These are phyloP conservation scores for Mayamaea pseudoterrestris DNA, from an alignment of 108 stramenopile species.

Conservation along the genomic window DNA sequence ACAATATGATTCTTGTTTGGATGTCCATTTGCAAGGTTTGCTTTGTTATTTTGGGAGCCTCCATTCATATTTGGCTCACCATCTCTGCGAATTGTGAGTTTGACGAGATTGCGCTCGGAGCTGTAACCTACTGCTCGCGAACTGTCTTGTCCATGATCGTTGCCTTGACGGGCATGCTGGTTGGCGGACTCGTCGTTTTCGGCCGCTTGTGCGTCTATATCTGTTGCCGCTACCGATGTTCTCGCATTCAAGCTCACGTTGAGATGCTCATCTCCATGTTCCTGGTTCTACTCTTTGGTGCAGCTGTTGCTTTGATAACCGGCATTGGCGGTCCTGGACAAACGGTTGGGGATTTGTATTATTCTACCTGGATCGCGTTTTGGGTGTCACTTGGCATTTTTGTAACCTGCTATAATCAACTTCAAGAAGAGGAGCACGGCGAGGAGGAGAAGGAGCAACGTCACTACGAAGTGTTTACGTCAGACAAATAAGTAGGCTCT, in stretches of 20 bases:
- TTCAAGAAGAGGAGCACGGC: conserved; percentile 5
- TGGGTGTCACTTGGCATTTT: conserved; percentile 20
- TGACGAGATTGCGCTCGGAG: conserved; percentile 10
- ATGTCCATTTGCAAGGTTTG: conserved; percentile 28
- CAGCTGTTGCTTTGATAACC: conserved; percentile 28
- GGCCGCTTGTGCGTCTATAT: conserved; percentile 5
- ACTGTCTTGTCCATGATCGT: conserved; percentile 25
- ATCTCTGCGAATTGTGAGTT: conserved; percentile 18
- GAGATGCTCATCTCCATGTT: conserved; percentile 20
- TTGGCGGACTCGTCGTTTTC: conserved; percentile 9
- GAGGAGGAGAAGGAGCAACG: background rate
- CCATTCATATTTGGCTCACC: conserved; percentile 30
- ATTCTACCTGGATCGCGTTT: conserved; percentile 34
- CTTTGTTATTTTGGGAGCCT: conserved; percentile 35
- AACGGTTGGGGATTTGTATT: conserved; percentile 38
- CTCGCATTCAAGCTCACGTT: conserved; percentile 8
- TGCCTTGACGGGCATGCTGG: conserved; percentile 19
- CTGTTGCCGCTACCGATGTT: conserved; percentile 2
- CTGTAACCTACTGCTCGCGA: conserved; percentile 23
- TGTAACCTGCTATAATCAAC: conserved; percentile 18
- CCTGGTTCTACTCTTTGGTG: conserved; percentile 25
- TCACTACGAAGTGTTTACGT: too few species aligned
- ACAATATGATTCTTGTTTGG: conserved; percentile 25
- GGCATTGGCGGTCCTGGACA: conserved; percentile 45
- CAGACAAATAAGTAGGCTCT: too few species aligned